These are phyloP conservation scores for Trypanosoma brucei DNA, from an alignment of 208 protist species.

Conservation along the genomic window DNA sequence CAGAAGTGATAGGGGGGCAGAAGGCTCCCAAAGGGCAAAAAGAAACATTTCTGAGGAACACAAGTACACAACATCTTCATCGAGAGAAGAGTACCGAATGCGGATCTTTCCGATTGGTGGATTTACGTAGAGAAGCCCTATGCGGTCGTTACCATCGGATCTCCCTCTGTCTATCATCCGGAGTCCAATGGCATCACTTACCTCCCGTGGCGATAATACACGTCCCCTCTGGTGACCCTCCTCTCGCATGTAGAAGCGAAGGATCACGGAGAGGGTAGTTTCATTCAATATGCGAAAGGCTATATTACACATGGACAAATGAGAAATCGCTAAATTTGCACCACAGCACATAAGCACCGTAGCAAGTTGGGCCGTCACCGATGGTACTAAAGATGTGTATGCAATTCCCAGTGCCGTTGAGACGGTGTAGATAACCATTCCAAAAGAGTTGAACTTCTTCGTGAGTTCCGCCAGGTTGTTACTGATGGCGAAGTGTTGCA, in stretches of 20 bases:
- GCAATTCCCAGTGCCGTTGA: conserved; percentile 70
- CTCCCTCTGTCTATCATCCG: conserved; percentile 22
- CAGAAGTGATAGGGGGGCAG: conserved; percentile 33
- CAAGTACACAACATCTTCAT: conserved; percentile 68
- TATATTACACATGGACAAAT: conserved; percentile 63
- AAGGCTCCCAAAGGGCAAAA: conserved; percentile 60
- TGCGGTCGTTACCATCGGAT: conserved; percentile 22
- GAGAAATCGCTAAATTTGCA: conserved; percentile 54
- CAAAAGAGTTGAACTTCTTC: conserved; percentile 88
- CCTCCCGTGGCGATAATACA: conserved; percentile 50
- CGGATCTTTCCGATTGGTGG: conserved; percentile 58
- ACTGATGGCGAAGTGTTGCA: conserved; percentile 78
- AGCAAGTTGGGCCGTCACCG: conserved; percentile 59
- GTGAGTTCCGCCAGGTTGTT: conserved; percentile 84
- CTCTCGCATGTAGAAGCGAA: conserved; percentile 37
- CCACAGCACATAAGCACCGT: conserved; percentile 65
- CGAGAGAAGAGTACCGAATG: conserved; percentile 42
- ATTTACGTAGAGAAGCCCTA: conserved; percentile 51
- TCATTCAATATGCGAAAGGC: conserved; percentile 73
- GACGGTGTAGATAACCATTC: conserved; percentile 77
- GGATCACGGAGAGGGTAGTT: conserved; percentile 56
- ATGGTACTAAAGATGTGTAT: conserved; percentile 61
- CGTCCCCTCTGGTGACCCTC: conserved; percentile 16
- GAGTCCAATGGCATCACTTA: conserved; percentile 46
- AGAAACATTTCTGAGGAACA: conserved; percentile 58